phyloP scores from a whole-genome alignment of 164 flowering plant species.

The Annona cherimola region DNA sequence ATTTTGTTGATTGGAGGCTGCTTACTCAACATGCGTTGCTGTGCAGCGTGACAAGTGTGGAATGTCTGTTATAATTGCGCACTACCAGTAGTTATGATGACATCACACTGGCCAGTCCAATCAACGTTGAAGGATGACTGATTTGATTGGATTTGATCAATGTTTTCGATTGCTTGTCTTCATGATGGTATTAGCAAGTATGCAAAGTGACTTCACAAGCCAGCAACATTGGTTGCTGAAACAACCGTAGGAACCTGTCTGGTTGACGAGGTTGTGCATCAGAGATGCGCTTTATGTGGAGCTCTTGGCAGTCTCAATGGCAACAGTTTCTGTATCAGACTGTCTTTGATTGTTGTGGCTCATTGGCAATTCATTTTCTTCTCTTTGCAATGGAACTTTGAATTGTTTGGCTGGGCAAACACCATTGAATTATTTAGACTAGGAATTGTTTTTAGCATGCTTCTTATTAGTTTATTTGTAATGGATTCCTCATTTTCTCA shows the following conservation, averaged over 20 bases:
- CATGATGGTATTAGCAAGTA: too few relatives aligned
- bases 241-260: too few relatives aligned
- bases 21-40: not conserved
- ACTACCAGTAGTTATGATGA: not conserved
- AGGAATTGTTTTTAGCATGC: not conserved
- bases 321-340: not conserved
- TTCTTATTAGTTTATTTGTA: not conserved
- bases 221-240: too few relatives aligned
- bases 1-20: not conserved
- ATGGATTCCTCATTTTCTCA: conserved; percentile 17
- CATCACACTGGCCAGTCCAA: not conserved
- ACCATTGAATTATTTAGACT: not conserved
- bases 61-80: not conserved
- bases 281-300: too few relatives aligned
- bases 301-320: too few relatives aligned
- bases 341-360: too few relatives aligned
- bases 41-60: not conserved
- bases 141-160: too few relatives aligned
- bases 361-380: not conserved
- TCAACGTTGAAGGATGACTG: too few relatives aligned
- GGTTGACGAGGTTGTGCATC: too few relatives aligned
- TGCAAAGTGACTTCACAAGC: too few relatives aligned
- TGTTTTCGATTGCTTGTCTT: too few relatives aligned
- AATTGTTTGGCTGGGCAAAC: not conserved
- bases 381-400: too few relatives aligned